Evolutionary conservation across 2,329 filamentous ascomycete genomes (phyloP), one percentile per base, ranked within the genome.

Genomic region (Nannizziopsis barbatae): DNA sequence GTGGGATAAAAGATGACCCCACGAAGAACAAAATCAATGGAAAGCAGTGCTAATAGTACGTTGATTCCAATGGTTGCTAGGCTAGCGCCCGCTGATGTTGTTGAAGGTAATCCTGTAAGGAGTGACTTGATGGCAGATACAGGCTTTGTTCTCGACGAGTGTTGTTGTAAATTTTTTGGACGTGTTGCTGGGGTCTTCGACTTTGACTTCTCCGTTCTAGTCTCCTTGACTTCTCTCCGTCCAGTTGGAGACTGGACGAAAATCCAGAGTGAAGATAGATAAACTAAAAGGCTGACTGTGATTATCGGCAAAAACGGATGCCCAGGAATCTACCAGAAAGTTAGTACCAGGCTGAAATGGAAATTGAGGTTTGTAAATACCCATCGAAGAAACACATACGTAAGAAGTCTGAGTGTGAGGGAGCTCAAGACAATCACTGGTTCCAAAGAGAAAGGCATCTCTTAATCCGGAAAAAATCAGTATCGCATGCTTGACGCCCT

Each of bases 21-120:
- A 15, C 84, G 79, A 60, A 85, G 88, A 11, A 94, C 73, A 35
- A 89, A 77, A 63, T 98, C 92, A 20, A 82, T 74, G 0, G 82
- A 77, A 65, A 90, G 77, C 7, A 77, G 70, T 5, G 87, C 74
- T 36, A 92, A 70, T 2, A 75, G 66, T 14, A 80, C 60, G 62
- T 96, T 96, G 62, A 92, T 75, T 22, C 81, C 65, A 45, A 88
- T 77, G 0, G 84, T 86, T 20, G 80, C 56, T 41, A 77, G 66
- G 15, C 85, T 90, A 57, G 81, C 74, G 17, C 81, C 57, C 10
- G 77, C 69, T 45, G 80, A 86, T n/a, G 72, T 75, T 5, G 83
- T 77, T 57, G 80, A 87, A 1, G 92, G 90, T 0, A 83, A 69
- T 2, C 92, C 92, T 2, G 79, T 79, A 18, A 93, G 67, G 5